These are phyloP conservation scores for Plenodomus biglobosus DNA, from an alignment of 2,329 filamentous ascomycete genomes.

Conservation along the genomic window DNA sequence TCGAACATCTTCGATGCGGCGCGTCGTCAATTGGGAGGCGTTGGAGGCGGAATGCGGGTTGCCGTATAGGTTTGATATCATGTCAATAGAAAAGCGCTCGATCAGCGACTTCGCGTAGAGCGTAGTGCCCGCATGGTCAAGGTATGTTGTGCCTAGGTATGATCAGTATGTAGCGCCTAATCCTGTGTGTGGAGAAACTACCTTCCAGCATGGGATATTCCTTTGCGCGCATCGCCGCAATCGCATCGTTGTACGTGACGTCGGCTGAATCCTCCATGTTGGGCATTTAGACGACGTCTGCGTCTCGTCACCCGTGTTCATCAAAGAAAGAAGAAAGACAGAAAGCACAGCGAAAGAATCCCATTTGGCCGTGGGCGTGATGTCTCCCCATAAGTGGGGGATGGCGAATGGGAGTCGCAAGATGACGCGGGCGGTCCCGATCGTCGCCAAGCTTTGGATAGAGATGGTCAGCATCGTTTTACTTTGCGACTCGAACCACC, in stretches of 20 bases:
- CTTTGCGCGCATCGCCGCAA: constrained; percentile 60
- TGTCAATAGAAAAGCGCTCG: constrained; percentile 74
- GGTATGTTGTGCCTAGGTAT: constrained; percentile 68
- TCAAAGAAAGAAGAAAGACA: constrained; percentile 10
- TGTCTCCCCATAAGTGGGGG: constrained; percentile 36
- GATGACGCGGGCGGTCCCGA: constrained; percentile 30
- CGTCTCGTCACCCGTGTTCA: constrained; percentile 26
- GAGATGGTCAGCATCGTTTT: constrained; percentile 3
- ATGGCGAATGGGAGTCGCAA: constrained; percentile 35
- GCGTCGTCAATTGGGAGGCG: constrained; percentile 75
- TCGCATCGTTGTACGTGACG: constrained; percentile 57
- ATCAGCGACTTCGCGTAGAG: constrained; percentile 78
- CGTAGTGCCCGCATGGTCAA: constrained; percentile 96
- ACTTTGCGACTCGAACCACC: neutral
- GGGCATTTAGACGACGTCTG: neutral
- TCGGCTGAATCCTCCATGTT: constrained; percentile 33
- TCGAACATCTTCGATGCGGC: constrained; percentile 74
- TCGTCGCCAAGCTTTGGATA: constrained; percentile 5
- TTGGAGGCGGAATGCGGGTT: constrained; percentile 88
- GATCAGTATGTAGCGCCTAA: constrained; percentile 8
- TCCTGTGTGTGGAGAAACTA: constrained; percentile 33
- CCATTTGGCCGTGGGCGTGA: constrained; percentile 31
- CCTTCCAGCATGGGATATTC: constrained; percentile 74
- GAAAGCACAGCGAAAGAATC: constrained; percentile 9
- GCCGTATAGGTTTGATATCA: constrained; percentile 77